Conservation (phyloP, 495 filamentous ascomycete species). For the Penicillium canescens region DNA sequence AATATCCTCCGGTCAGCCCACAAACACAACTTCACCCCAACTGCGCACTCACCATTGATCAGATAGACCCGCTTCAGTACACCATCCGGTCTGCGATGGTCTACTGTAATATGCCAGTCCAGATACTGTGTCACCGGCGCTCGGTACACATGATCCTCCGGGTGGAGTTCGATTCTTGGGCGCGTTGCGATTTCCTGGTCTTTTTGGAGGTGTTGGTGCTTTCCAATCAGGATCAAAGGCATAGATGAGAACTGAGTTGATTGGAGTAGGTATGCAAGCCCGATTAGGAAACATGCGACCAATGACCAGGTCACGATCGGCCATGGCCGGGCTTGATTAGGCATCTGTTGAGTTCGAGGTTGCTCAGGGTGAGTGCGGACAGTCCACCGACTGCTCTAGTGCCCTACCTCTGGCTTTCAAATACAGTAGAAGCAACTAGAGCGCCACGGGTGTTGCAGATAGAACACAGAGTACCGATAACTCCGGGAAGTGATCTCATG, state of each 20-base stretch:
- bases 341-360: neutral
- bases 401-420: neutral
- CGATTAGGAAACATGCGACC: constrained; percentile 12
- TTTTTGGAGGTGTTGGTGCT: neutral
- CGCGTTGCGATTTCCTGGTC: constrained; percentile 4
- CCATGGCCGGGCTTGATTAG: constrained; percentile 1
- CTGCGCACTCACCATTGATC: constrained; percentile 32
- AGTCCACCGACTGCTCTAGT: neutral
- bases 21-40: neutral
- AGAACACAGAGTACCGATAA: neutral
- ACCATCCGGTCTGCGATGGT: constrained; percentile 38
- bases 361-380: neutral
- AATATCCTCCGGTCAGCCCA: neutral
- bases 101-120: constrained; percentile 36
- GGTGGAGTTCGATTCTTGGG: constrained; percentile 35
- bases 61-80: constrained; percentile 40
- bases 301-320: constrained; percentile 14
- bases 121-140: constrained; percentile 29
- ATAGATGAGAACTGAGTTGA: neutral
- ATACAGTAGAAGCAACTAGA: neutral
- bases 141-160: constrained; percentile 41
- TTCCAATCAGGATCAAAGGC: constrained; percentile 1
- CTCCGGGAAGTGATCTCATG: constrained; percentile 1
- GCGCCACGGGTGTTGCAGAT: neutral
- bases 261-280: constrained; percentile 16